These are phyloP conservation scores for Raphanus sativus DNA, from an alignment of 345 rosid species.

Conservation along the genomic window DNA sequence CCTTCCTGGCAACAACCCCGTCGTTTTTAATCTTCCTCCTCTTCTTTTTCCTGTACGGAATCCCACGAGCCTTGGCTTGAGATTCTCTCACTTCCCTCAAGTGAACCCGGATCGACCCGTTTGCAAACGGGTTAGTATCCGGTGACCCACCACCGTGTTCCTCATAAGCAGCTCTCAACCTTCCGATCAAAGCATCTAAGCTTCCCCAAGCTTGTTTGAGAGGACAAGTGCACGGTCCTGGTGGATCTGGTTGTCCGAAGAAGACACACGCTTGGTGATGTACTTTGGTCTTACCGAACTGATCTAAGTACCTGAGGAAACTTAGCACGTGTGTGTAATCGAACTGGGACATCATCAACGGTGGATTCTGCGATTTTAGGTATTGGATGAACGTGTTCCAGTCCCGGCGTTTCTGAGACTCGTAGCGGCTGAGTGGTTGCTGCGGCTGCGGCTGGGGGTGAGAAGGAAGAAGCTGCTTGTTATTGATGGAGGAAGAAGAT, in stretches of 20 bases:
- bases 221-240: slow-evolving; percentile 79
- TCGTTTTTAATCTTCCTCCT: slow-evolving; percentile 50
- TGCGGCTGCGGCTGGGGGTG: slow-evolving; percentile 33
- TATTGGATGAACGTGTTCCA: slow-evolving; percentile 95
- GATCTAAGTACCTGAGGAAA: slow-evolving; percentile 81
- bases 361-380: slow-evolving; percentile 75
- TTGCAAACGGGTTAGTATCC: slow-evolving; percentile 81
- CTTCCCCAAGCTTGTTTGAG: slow-evolving; percentile 96
- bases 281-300: slow-evolving; percentile 94
- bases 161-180: slow-evolving; percentile 81
- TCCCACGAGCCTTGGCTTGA: slow-evolving; percentile 85
- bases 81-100: slow-evolving; percentile 83
- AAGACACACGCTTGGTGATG: slow-evolving; percentile 76
- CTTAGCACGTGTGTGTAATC: slow-evolving; percentile 77
- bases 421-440: slow-evolving; percentile 67
- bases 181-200: slow-evolving; percentile 85
- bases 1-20: slow-evolving; percentile 28
- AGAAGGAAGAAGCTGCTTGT: slow-evolving; percentile 13
- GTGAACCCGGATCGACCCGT: slow-evolving; percentile 65
- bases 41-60: slow-evolving; percentile 88
- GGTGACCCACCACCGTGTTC: slow-evolving; percentile 76
- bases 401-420: slow-evolving; percentile 86
- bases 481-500: slow-evolving; percentile 28
- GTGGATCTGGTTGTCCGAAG: slow-evolving; percentile 84
- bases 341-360: slow-evolving; percentile 67